These are phyloP conservation scores for Kwoniella shivajii DNA, from an alignment of 1,284 basidiomycete species.

Conservation along the genomic window DNA sequence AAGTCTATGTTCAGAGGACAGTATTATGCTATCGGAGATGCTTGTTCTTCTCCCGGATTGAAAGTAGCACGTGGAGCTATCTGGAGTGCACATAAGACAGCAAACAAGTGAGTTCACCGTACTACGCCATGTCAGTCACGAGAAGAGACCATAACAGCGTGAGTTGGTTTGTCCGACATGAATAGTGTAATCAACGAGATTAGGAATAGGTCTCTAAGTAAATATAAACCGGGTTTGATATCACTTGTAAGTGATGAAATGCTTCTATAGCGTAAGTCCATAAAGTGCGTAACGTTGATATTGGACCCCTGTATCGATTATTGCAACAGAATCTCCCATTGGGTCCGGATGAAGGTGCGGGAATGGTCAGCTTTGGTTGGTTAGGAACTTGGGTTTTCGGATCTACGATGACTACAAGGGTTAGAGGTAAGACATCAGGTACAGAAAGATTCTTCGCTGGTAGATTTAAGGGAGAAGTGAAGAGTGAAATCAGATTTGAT, in stretches of 20 bases:
- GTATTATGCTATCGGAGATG: constrained; percentile 52
- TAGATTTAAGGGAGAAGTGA: constrained; percentile 2
- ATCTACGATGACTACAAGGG: constrained; percentile 23
- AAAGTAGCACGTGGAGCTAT: constrained; percentile 28
- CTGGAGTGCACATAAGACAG: constrained; percentile 32
- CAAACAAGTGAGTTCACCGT: constrained; percentile 28
- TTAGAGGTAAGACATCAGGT: constrained; percentile 35
- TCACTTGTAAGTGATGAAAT: constrained; percentile 31
- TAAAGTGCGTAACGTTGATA: too few species aligned
- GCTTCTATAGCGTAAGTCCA: too few species aligned
- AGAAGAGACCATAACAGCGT: too few species aligned
- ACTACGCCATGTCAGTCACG: too few species aligned
- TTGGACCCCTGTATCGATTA: too few species aligned
- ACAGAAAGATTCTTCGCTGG: constrained; percentile 13
- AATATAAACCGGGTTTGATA: constrained; percentile 21
- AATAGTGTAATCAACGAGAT: constrained; percentile 36
- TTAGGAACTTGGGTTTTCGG: constrained; percentile 32
- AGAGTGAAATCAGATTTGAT: constrained; percentile 2
- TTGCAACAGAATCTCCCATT: constrained; percentile 37
- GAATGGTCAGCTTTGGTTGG: constrained; percentile 30
- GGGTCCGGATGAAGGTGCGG: constrained; percentile 34
- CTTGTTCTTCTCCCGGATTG: constrained; percentile 38
- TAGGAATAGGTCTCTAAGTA: constrained; percentile 31
- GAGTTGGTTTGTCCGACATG: neutral
- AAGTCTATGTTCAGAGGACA: constrained; percentile 8